Percentiles rank a stretch among this genome's conserved stretches.
These are phyloP conservation scores for Erysimum cheiranthoides DNA, from an alignment of 345 rosid species.

Conservation along the genomic window DNA sequence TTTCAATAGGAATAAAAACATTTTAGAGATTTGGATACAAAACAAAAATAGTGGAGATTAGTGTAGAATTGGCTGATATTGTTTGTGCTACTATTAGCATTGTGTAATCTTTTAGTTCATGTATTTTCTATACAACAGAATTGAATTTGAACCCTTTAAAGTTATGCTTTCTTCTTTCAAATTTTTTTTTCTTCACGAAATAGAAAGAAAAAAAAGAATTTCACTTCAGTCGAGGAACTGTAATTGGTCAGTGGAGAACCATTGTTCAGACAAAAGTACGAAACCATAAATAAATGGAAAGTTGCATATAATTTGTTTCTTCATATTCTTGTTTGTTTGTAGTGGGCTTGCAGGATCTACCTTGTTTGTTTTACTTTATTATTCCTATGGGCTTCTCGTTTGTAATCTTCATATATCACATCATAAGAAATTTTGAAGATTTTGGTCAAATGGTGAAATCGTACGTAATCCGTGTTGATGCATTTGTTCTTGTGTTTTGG, in stretches of 20 bases:
- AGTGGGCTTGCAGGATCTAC: conserved; percentile 4
- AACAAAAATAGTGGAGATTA: conserved; percentile 17
- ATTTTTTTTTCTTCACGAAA: neutral
- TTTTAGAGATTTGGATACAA: conserved; percentile 32
- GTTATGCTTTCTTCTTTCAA: neutral
- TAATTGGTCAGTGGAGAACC: neutral
- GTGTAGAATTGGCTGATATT: conserved; percentile 28
- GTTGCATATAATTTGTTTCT: neutral
- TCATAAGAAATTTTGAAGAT: neutral
- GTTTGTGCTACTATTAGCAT: conserved; percentile 14
- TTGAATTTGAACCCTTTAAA: conserved; percentile 8
- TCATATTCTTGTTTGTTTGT: neutral
- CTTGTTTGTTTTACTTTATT: conserved; percentile 39
- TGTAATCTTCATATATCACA: neutral
- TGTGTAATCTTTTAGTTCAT: conserved; percentile 35
- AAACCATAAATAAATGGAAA: neutral
- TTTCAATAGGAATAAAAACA: conserved; percentile 8
- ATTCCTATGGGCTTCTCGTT: neutral
- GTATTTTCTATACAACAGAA: conserved; percentile 24
- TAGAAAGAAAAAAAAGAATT: neutral
- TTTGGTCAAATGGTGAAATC: neutral
- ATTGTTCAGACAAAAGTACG: conserved; percentile 1
- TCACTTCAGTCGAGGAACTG: neutral
- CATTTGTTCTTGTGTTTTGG: conserved; percentile 1
- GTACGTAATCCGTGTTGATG: neutral